These are phyloP conservation scores for Alternaria triticina DNA, from an alignment of 2,329 filamentous ascomycete genomes.

Conservation along the genomic window DNA sequence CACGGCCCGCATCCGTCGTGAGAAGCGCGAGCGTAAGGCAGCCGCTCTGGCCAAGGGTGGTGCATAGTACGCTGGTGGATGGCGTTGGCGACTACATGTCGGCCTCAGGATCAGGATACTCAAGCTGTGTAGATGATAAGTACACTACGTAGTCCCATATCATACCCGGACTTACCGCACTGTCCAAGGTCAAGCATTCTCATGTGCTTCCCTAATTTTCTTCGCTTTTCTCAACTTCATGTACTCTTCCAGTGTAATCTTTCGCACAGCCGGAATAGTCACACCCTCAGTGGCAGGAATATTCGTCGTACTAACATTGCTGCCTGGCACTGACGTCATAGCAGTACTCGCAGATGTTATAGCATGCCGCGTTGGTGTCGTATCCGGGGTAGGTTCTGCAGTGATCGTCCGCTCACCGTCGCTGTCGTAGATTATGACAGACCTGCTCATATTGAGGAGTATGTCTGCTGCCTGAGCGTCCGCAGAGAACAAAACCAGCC, in stretches of 20 bases:
- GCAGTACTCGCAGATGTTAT: background rate
- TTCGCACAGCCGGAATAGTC: background rate
- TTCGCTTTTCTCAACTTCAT: background rate
- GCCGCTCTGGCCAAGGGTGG: background rate
- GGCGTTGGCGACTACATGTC: background rate
- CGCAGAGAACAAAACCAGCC: background rate
- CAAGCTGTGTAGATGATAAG: background rate
- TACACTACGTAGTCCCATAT: background rate
- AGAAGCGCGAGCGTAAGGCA: background rate
- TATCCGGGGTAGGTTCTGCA: background rate
- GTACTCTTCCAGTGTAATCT: background rate
- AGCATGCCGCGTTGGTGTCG: background rate
- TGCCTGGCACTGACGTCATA: no score
- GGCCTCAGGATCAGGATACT: background rate
- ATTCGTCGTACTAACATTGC: no score
- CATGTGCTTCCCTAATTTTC: background rate
- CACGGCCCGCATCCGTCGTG: background rate
- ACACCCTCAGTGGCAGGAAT: background rate
- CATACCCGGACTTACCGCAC: background rate
- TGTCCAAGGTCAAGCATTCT: background rate
- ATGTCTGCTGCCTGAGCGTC: background rate
- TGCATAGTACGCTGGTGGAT: background rate
- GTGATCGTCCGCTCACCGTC: background rate
- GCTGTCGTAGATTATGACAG: background rate
- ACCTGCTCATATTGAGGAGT: background rate